phyloP scores from a whole-genome alignment of 2,329 filamentous ascomycete species.

The Diplocarpon mali region DNA sequence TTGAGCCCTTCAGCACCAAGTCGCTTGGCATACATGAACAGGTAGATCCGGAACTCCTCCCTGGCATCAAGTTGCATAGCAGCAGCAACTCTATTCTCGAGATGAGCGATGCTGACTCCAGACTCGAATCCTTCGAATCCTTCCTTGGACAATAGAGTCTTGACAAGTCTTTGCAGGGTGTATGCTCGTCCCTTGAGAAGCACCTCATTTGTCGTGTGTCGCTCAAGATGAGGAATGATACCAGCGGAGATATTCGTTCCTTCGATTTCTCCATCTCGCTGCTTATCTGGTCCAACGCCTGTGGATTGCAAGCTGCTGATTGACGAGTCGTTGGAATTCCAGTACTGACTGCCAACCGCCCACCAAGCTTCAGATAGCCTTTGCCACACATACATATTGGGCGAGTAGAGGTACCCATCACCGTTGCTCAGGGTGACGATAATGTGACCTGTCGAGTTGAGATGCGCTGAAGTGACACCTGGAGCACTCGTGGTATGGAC shows the following conservation, averaged over 20 bases:
- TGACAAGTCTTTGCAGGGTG: slow-evolving; percentile 83
- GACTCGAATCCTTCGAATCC: slow-evolving; percentile 90
- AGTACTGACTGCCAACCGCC: slow-evolving; percentile 96
- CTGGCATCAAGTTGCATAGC: slow-evolving; percentile 73
- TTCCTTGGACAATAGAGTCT: slow-evolving; percentile 75
- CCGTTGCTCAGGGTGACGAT: slow-evolving; percentile 90
- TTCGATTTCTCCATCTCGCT: slow-evolving; percentile 36
- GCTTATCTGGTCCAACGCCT: slow-evolving; percentile 46
- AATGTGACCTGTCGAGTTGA: slow-evolving; percentile 79
- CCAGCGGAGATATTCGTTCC: slow-evolving; percentile 67
- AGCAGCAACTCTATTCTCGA: slow-evolving; percentile 89
- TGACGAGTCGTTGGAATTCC: slow-evolving; percentile 93
- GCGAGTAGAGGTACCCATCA: slow-evolving; percentile 84
- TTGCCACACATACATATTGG: slow-evolving; percentile 83
- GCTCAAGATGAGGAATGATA: slow-evolving; percentile 84
- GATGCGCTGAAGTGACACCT: slow-evolving; percentile 77
- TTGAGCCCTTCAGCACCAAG: slow-evolving; percentile 81
- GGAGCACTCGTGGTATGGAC: slow-evolving; percentile 67
- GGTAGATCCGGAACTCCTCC: slow-evolving; percentile 86
- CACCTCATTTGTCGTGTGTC: slow-evolving; percentile 89
- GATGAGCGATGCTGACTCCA: slow-evolving; percentile 80
- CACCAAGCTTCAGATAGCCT: slow-evolving; percentile 95
- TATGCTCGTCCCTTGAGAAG: slow-evolving; percentile 86
- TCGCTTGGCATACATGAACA: slow-evolving; percentile 97
- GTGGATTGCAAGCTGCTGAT: slow-evolving; percentile 69